Percentiles rank a stretch among this genome's conserved stretches.
phyloP scores from a whole-genome alignment of 1,284 basidiomycete genomes.

The Earliella scabrosa region DNA sequence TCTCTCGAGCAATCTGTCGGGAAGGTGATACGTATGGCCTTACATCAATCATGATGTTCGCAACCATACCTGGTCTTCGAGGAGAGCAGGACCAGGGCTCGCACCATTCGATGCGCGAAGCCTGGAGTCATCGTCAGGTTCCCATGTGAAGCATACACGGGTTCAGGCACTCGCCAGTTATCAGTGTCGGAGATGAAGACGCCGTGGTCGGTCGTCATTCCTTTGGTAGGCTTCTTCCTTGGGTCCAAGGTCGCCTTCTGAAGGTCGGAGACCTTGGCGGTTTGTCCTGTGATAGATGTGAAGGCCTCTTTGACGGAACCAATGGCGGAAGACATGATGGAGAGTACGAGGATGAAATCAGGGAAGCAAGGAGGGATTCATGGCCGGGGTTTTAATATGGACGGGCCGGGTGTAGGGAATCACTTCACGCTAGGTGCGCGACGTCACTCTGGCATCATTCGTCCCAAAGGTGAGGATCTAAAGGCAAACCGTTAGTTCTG shows the following conservation, averaged over 20 bases:
- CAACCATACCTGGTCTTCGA: slow-evolving; percentile 59
- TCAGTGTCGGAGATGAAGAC: slow-evolving; percentile 64
- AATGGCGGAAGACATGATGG: slow-evolving; percentile 28
- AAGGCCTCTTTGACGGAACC: slow-evolving; percentile 33
- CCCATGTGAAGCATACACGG: slow-evolving; percentile 14
- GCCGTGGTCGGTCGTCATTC: slow-evolving; percentile 67
- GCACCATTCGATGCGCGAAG: slow-evolving; percentile 52
- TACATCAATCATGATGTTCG: not conserved
- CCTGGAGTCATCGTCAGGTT: slow-evolving; percentile 42
- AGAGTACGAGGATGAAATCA: not conserved
- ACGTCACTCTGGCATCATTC: too few species aligned
- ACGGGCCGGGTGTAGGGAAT: too few species aligned
- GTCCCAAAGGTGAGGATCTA: too few species aligned
- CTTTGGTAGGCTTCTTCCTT: slow-evolving; percentile 32
- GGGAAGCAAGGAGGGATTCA: too few species aligned
- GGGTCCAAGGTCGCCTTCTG: slow-evolving; percentile 46
- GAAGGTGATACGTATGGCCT: too few species aligned
- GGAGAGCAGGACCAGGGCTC: slow-evolving; percentile 54
- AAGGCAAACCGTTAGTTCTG: too few species aligned
- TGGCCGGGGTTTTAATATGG: too few species aligned
- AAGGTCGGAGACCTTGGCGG: slow-evolving; percentile 51
- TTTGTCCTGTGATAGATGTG: slow-evolving; percentile 33
- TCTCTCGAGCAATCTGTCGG: slow-evolving; percentile 58
- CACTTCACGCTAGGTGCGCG: too few species aligned
- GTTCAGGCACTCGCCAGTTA: too few species aligned